Conservation (phyloP, 345 rosid species). For the Nephelium lappaceum region DNA sequence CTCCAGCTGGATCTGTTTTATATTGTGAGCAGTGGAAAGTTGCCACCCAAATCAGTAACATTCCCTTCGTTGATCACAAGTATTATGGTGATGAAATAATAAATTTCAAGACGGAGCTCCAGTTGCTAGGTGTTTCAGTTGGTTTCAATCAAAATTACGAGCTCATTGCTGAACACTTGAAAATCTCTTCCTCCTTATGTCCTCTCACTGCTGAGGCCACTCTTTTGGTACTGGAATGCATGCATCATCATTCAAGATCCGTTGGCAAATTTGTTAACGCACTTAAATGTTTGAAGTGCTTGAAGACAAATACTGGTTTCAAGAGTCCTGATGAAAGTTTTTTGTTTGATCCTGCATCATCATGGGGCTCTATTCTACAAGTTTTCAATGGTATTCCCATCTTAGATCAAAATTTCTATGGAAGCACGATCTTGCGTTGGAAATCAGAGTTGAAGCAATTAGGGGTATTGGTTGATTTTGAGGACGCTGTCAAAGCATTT, state of each 20-base stretch:
- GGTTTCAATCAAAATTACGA: slow-evolving; percentile 34
- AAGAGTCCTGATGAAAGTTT: slow-evolving; percentile 56
- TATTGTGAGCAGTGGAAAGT: slow-evolving; percentile 49
- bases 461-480: slow-evolving; percentile 51
- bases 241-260: slow-evolving; percentile 18
- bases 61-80: slow-evolving; percentile 51
- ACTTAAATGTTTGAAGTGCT: slow-evolving; percentile 34
- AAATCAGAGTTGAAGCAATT: slow-evolving; percentile 46
- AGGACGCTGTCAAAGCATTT: slow-evolving; percentile 49
- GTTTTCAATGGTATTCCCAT: slow-evolving; percentile 52
- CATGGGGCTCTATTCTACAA: slow-evolving; percentile 54
- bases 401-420: slow-evolving; percentile 46
- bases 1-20: slow-evolving; percentile 61
- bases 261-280: slow-evolving; percentile 21
- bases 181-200: slow-evolving; percentile 21
- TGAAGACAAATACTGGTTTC: slow-evolving; percentile 56
- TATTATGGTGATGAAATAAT: slow-evolving; percentile 45
- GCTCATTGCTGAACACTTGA: slow-evolving; percentile 45
- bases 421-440: slow-evolving; percentile 28
- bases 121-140: slow-evolving; percentile 59
- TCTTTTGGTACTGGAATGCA: slow-evolving; percentile 45
- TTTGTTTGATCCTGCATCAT: slow-evolving; percentile 42
- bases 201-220: slow-evolving; percentile 45
- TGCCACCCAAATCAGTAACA: slow-evolving; percentile 53
- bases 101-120: slow-evolving; percentile 47